Conservation (phyloP, 495 filamentous ascomycete species). For the Aspergillus carlsbadensis region DNA sequence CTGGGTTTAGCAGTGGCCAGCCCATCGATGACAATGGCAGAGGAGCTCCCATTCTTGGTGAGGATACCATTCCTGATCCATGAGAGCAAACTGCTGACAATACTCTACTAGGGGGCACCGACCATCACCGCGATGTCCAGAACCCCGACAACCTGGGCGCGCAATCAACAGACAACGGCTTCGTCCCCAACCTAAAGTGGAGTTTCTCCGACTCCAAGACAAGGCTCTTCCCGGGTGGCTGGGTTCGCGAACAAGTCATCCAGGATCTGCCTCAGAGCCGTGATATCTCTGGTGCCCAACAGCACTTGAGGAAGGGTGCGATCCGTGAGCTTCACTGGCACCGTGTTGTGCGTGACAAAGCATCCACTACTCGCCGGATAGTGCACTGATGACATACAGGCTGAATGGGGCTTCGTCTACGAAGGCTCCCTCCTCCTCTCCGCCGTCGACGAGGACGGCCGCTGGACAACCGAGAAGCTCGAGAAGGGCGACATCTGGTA, state of each 20-base stretch:
- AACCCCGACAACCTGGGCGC: conserved; percentile 60
- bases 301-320: conserved; percentile 62
- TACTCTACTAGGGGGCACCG: conserved; percentile 30
- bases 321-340: conserved; percentile 69
- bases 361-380: neutral
- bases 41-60: conserved; percentile 49
- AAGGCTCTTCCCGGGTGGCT: conserved; percentile 58
- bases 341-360: conserved; percentile 46
- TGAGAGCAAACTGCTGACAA: neutral
- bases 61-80: conserved; percentile 2
- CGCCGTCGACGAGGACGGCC: conserved; percentile 59
- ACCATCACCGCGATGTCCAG: conserved; percentile 45
- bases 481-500: conserved; percentile 66
- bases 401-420: conserved; percentile 66
- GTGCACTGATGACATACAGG: conserved; percentile 30
- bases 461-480: conserved; percentile 53
- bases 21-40: conserved; percentile 55
- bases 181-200: conserved; percentile 63
- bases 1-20: conserved; percentile 46
- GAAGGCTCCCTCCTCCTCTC: conserved; percentile 55
- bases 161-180: conserved; percentile 57
- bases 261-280: conserved; percentile 57
- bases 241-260: conserved; percentile 64
- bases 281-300: conserved; percentile 62
- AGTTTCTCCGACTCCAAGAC: conserved; percentile 64